Evolutionary conservation across 1,139 yeast species (phyloP).

Genomic region (Geotrichum cucujoidarum): DNA sequence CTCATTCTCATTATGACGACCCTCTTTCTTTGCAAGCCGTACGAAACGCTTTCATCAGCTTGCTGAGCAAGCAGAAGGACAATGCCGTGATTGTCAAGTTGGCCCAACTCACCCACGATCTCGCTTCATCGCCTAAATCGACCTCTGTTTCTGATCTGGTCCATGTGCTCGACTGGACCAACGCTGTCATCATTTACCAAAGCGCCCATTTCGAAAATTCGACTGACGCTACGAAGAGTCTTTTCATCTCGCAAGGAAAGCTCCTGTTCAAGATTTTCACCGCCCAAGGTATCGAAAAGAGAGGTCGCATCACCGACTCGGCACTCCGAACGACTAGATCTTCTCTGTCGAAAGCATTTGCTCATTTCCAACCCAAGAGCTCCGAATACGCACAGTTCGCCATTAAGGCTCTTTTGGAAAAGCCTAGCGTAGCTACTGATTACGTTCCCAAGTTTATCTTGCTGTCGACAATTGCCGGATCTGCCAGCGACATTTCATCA

Average conservation of each 20-base stretch:
- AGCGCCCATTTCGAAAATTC: constrained; percentile 17
- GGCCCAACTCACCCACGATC: constrained; percentile 31
- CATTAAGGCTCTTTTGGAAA: constrained; percentile 22
- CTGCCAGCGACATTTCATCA: constrained; percentile 29
- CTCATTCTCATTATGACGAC: constrained; percentile 51
- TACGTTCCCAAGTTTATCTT: constrained; percentile 24
- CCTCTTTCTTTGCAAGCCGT: constrained; percentile 45
- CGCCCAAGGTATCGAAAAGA: constrained; percentile 22
- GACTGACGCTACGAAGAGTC: constrained; percentile 20
- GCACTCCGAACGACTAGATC: constrained; percentile 30
- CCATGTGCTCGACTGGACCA: constrained; percentile 56
- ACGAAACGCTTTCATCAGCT: constrained; percentile 37
- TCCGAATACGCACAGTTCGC: constrained; percentile 22
- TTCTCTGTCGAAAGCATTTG: constrained; percentile 24
- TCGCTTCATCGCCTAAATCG: constrained; percentile 36
- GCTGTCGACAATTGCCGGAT: constrained; percentile 32
- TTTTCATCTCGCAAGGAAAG: constrained; percentile 27
- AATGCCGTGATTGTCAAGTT: constrained; percentile 33
- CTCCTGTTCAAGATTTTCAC: constrained; percentile 27
- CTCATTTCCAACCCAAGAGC: constrained; percentile 15
- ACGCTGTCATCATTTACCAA: constrained; percentile 31
- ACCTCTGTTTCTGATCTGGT: constrained; percentile 53
- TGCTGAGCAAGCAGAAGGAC: constrained; percentile 37
- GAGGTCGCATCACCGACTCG: constrained; percentile 27
- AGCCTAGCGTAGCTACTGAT: constrained; percentile 18